Evolutionary conservation across 768 basidiomycete genomes (phyloP), one percentile per base, ranked within the genome.

Genomic region (Auriculariales sp.): DNA sequence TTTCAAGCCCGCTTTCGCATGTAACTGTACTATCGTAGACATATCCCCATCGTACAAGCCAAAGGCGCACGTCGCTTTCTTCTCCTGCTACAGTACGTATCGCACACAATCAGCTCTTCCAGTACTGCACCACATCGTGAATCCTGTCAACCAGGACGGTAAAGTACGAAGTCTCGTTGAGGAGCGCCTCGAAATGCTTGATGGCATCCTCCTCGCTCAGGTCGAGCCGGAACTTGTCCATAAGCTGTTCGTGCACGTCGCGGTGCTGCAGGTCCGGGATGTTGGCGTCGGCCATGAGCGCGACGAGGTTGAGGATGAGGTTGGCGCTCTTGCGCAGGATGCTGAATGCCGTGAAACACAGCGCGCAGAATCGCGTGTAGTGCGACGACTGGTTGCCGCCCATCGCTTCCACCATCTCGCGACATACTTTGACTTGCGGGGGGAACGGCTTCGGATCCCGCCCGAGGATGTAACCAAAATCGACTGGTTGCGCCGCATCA

Each of bases 341-440:
- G 48, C 85, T 87, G 67, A 98, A 98, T 1, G 91, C 95, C n/a
- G 94, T 98, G 65, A 93, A 94, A 63, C 90, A 95, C 55, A 92
- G 84, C 57, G 79, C 84, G 65, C 97, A 92, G 79, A 99, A 99
- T 28, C 93, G 83, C 24, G 81, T 77, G 64, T 97, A 97, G 62
- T 98, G 94, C n/a, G 84, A 77, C 4, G 92, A 94, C 58, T 86
- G 79, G 1, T 88, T 81, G 10, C 95, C 94, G n/a, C 95, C 95
- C 92, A 99, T 94, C 10, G 88, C 94, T 61, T 99, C 95, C 0
- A 98, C 90, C 95, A 98, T 99, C 62, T 98, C 95, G 60, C 94
- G 93, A 66, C 93, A 97, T 33, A 99, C 87, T 63, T 99, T 99
- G 56, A 98, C 93, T 11, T 92, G 88, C 4, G 95, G 95, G 2